Conservation (phyloP, 2,329 filamentous ascomycete species). For the Neopestalotiopsis clavispora region DNA sequence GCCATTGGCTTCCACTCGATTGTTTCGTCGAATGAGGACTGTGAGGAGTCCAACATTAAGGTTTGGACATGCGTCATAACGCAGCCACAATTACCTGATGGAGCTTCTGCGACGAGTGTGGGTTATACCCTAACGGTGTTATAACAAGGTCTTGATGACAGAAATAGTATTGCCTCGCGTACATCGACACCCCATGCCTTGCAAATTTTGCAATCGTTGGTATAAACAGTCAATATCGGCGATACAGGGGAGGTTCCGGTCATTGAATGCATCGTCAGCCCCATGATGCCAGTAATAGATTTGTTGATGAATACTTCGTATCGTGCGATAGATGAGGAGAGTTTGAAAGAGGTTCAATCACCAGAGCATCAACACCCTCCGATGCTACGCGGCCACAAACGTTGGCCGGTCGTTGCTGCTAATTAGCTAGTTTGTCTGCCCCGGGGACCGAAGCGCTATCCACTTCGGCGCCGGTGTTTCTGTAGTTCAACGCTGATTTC, state of each 20-base stretch:
- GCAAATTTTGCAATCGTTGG: background rate
- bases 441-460: background rate
- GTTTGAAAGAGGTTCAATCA: background rate
- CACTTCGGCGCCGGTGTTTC: background rate
- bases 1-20: background rate
- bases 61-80: constrained; percentile 6
- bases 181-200: background rate
- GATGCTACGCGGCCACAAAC: background rate
- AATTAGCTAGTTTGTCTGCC: background rate
- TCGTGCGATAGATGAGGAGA: background rate
- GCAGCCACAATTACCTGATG: constrained; percentile 6
- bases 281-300: background rate
- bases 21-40: background rate
- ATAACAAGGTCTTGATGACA: background rate
- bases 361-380: background rate
- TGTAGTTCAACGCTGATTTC: background rate
- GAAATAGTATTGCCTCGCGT: background rate
- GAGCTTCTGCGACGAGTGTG: background rate
- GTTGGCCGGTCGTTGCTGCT: background rate
- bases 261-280: background rate
- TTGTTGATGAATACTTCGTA: background rate
- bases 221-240: background rate
- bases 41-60: background rate
- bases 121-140: background rate
- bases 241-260: background rate